phyloP scores from a whole-genome alignment of 768 basidiomycete species.

The Mycena galericulata region DNA sequence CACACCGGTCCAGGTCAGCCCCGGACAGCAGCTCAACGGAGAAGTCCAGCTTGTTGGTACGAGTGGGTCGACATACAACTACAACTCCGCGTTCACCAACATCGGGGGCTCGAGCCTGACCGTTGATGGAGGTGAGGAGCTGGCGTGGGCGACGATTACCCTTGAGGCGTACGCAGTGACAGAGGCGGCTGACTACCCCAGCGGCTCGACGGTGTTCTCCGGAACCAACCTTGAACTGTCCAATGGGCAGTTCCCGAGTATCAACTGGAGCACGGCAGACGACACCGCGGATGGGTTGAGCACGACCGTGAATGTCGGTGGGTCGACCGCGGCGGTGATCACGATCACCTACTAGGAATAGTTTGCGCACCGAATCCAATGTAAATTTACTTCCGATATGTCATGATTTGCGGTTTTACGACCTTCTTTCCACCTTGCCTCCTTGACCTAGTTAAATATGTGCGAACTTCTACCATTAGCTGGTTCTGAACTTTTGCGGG shows the following conservation, averaged over 20 bases:
- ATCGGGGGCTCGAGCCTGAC: constrained; percentile 10
- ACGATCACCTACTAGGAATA: no score
- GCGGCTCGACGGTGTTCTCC: constrained; percentile 19
- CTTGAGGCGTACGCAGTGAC: constrained; percentile 5
- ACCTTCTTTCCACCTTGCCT: no score
- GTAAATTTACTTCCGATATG: no score
- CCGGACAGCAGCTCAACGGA: constrained; percentile 18
- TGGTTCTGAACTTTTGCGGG: no score
- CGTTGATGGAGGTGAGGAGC: constrained; percentile 5
- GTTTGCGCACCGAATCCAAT: no score
- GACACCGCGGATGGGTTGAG: constrained; percentile 16
- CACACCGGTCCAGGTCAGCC: constrained; percentile 6
- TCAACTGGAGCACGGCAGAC: constrained; percentile 1
- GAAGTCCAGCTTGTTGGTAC: constrained; percentile 1
- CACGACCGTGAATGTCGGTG: constrained; percentile 1
- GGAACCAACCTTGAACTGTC: not conserved
- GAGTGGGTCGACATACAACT: constrained; percentile 9
- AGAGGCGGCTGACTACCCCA: not conserved
- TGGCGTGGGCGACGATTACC: constrained; percentile 3
- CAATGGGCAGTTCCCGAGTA: not conserved
- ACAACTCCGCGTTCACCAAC: constrained; percentile 14
- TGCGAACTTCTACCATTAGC: no score
- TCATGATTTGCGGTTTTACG: no score
- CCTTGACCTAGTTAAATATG: no score
- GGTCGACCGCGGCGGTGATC: not conserved